Conservation (phyloP, 2,329 filamentous ascomycete species). For the Aspergillus eucalypticola region DNA sequence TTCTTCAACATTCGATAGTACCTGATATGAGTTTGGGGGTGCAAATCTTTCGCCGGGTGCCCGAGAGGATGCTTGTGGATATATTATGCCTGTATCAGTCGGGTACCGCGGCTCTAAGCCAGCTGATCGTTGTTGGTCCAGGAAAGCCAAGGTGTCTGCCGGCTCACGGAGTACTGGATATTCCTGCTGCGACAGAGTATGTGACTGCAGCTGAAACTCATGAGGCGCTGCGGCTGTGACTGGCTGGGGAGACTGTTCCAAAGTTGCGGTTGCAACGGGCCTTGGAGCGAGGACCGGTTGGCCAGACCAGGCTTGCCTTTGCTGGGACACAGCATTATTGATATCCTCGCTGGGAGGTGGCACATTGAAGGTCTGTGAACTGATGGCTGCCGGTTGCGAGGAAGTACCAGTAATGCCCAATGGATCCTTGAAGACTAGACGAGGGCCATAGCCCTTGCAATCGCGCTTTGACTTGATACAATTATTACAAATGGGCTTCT, state of each 20-base stretch:
- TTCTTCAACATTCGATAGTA: slow-evolving; percentile 49
- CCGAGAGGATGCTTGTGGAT: neutral
- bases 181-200: slow-evolving; percentile 1
- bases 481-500: slow-evolving; percentile 53
- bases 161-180: neutral
- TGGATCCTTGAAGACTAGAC: slow-evolving; percentile 45
- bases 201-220: slow-evolving; percentile 10
- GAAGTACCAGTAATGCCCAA: slow-evolving; percentile 35
- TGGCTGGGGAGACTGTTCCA: slow-evolving; percentile 13
- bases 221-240: slow-evolving; percentile 7
- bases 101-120: neutral
- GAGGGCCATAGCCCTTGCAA: slow-evolving; percentile 47
- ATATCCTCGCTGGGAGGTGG: slow-evolving; percentile 26
- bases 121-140: slow-evolving; percentile 2
- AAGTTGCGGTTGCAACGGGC: slow-evolving; percentile 19
- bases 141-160: neutral
- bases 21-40: neutral
- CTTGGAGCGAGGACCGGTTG: slow-evolving; percentile 38
- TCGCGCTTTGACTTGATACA: slow-evolving; percentile 50
- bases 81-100: neutral
- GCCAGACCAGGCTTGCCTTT: slow-evolving; percentile 25
- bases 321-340: slow-evolving; percentile 26
- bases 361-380: slow-evolving; percentile 6
- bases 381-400: slow-evolving; percentile 23
- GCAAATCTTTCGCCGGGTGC: neutral